Conservation (phyloP, 2,329 filamentous ascomycete species). For the Colletotrichum godetiae region DNA sequence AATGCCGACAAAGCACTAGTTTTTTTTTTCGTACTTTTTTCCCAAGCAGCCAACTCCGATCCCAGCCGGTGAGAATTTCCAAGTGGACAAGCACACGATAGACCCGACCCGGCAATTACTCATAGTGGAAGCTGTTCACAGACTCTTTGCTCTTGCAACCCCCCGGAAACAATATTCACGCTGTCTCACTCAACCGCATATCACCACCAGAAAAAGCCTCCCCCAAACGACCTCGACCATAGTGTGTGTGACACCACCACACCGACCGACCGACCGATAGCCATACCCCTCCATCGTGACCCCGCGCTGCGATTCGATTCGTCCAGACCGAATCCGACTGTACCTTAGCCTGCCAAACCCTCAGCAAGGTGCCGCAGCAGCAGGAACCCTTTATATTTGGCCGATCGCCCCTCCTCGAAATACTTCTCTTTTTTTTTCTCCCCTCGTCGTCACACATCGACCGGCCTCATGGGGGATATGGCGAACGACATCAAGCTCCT, state of each 20-base stretch:
- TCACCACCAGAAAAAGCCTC: not conserved
- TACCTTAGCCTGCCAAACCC: constrained; percentile 27
- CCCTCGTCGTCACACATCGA: constrained; percentile 32
- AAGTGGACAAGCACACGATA: not conserved
- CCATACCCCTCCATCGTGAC: constrained; percentile 35
- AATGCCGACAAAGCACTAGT: constrained; percentile 4
- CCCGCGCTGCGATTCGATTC: constrained; percentile 35
- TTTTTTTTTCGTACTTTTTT: constrained; percentile 16
- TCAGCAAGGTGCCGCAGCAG: constrained; percentile 29
- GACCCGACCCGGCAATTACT: not conserved
- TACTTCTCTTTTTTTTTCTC: not conserved
- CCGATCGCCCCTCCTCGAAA: constrained; percentile 14
- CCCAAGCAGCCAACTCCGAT: constrained; percentile 7
- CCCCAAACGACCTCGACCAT: constrained; percentile 1
- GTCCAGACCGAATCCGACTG: constrained; percentile 15
- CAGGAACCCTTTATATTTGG: constrained; percentile 14
- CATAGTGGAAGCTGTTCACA: not conserved
- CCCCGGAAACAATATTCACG: not conserved
- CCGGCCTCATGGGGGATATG: constrained; percentile 41
- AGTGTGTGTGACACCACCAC: constrained; percentile 2
- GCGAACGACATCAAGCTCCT: constrained; percentile 53
- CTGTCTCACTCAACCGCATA: constrained; percentile 7
- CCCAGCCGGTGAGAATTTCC: not conserved
- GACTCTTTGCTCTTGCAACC: not conserved
- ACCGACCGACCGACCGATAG: not conserved